Percentiles rank a stretch among this genome's conserved stretches.
These are phyloP conservation scores for Nephelium lappaceum DNA, from an alignment of 345 rosid genomes.

Conservation along the genomic window DNA sequence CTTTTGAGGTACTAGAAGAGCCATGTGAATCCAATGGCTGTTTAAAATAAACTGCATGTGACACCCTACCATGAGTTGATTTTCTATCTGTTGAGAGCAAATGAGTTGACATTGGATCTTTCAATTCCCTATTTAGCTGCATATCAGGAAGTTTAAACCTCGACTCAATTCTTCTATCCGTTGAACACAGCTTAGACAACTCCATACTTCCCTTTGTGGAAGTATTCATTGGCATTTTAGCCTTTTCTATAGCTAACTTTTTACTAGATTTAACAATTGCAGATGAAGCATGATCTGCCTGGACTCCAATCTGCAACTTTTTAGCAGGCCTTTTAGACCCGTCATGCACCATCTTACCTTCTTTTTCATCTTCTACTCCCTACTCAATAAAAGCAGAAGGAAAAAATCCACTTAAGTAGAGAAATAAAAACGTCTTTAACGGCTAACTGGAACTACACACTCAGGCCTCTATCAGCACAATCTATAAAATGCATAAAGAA, in stretches of 20 bases:
- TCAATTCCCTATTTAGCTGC: conserved; percentile 4
- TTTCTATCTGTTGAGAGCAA: background rate
- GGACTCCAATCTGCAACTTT: conserved; percentile 25
- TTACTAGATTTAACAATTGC: conserved; percentile 18
- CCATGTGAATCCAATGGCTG: conserved; percentile 1
- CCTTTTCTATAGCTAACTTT: conserved; percentile 3
- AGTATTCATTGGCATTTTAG: background rate
- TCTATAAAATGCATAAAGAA: background rate
- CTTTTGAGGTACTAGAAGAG: background rate
- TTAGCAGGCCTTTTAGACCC: conserved; percentile 32
- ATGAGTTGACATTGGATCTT: conserved; percentile 10
- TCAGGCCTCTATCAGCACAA: background rate
- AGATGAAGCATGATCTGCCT: conserved; percentile 30
- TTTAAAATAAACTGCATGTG: background rate
- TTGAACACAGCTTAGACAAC: conserved; percentile 8
- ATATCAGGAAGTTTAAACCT: background rate
- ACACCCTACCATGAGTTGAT: conserved; percentile 15
- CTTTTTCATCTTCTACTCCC: conserved; percentile 23
- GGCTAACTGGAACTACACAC: background rate
- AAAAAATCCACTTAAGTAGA: conserved; percentile 2
- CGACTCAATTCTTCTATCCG: background rate
- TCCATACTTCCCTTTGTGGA: conserved; percentile 9
- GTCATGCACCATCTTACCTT: conserved; percentile 1
- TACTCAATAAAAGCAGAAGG: conserved; percentile 8
- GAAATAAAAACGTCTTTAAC: background rate